phyloP scores from a whole-genome alignment of 1,284 basidiomycete genomes.

The Singerocomus rubriflavus region DNA sequence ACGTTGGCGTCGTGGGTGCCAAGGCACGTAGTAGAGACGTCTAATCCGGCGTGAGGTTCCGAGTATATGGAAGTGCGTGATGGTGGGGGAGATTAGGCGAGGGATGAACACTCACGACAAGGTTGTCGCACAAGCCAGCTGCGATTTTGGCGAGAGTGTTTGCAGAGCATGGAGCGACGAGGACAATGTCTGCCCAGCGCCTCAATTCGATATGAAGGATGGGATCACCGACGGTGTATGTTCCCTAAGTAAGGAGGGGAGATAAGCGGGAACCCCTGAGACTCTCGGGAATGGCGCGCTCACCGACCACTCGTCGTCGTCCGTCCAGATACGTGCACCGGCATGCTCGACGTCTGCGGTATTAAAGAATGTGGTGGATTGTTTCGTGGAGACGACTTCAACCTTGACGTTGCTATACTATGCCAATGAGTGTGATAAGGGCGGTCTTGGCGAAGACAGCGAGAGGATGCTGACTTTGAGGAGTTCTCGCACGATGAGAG shows the following conservation, averaged over 20 bases:
- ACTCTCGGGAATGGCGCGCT: background rate
- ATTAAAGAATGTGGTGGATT: constrained; percentile 78
- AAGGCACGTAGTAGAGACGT: constrained; percentile 90
- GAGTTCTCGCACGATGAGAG: constrained; percentile 81
- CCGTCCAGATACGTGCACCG: constrained; percentile 79
- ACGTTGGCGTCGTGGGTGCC: constrained; percentile 76
- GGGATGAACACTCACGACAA: constrained; percentile 56
- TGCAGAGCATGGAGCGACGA: constrained; percentile 93
- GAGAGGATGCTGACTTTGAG: constrained; percentile 54
- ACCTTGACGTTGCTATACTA: constrained; percentile 76
- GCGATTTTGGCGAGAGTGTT: constrained; percentile 95
- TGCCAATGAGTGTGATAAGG: background rate
- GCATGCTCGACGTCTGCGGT: constrained; percentile 48
- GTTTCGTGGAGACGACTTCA: constrained; percentile 80
- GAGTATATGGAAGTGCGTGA: background rate
- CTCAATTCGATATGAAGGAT: constrained; percentile 96
- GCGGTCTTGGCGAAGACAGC: background rate
- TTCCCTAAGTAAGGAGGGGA: constrained; percentile 35
- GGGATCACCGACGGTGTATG: constrained; percentile 79
- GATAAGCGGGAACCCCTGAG: background rate
- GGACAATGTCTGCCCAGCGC: constrained; percentile 93
- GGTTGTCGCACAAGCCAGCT: constrained; percentile 86
- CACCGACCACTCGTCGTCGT: constrained; percentile 86
- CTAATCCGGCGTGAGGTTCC: constrained; percentile 41
- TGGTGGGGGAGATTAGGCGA: background rate